Conservation (phyloP, 768 basidiomycete species). For the Hebeloma cylindrosporum region DNA sequence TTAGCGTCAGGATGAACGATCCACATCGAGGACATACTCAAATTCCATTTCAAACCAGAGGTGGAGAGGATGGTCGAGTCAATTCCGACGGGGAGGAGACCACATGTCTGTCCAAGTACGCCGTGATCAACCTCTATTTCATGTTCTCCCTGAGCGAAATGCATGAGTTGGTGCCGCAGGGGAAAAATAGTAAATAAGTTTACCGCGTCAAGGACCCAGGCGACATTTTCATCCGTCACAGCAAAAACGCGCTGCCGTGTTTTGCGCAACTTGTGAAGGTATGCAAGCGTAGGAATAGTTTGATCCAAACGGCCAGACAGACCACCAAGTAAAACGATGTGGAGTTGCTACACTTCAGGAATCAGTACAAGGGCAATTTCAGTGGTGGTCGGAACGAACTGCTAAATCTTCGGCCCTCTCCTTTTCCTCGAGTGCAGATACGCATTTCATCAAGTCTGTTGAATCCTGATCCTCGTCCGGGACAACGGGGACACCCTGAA, state of each 20-base stretch:
- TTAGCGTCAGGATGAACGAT: neutral
- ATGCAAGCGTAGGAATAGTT: constrained; percentile 85
- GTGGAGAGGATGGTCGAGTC: constrained; percentile 78
- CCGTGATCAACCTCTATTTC: constrained; percentile 70
- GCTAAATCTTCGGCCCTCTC: constrained; percentile 44
- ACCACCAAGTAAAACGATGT: constrained; percentile 82
- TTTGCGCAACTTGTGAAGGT: constrained; percentile 77
- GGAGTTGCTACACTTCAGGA: constrained; percentile 42
- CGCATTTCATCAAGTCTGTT: constrained; percentile 97
- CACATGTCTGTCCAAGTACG: constrained; percentile 84
- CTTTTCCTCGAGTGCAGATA: constrained; percentile 56
- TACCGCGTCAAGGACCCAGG: constrained; percentile 85
- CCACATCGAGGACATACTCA: constrained; percentile 51
- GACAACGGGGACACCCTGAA: constrained; percentile 67
- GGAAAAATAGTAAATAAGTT: constrained; percentile 16
- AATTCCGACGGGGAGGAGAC: constrained; percentile 89
- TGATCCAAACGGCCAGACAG: constrained; percentile 92
- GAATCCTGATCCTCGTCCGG: constrained; percentile 75
- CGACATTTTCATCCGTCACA: constrained; percentile 87
- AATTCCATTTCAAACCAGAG: constrained; percentile 84
- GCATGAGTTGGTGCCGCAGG: neutral
- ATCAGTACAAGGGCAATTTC: constrained; percentile 29
- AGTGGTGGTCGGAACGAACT: constrained; percentile 30
- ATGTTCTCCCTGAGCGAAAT: constrained; percentile 71
- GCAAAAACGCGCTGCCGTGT: constrained; percentile 61